These are phyloP conservation scores for Clavispora carvajalis DNA, from an alignment of 805 yeast genomes.

Conservation along the genomic window DNA sequence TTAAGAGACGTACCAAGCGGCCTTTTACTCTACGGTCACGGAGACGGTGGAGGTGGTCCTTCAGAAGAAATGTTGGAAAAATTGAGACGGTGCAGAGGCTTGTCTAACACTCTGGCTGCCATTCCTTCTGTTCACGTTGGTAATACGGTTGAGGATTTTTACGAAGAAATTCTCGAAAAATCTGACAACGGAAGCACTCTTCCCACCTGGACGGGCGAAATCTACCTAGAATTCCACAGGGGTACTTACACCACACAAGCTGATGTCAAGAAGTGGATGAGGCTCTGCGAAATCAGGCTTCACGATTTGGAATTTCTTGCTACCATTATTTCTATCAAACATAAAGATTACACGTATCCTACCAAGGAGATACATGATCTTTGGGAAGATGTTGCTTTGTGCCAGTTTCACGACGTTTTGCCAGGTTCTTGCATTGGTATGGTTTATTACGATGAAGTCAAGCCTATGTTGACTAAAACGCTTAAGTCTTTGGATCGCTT, in stretches of 20 bases:
- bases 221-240: conserved; percentile 91
- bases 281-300: conserved; percentile 67
- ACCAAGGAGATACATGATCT: conserved; percentile 55
- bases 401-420: conserved; percentile 96
- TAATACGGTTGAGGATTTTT: conserved; percentile 74
- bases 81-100: conserved; percentile 84
- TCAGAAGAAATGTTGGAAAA: conserved; percentile 90
- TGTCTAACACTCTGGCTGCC: conserved; percentile 71
- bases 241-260: conserved; percentile 98
- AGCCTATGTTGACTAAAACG: conserved; percentile 64
- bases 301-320: conserved; percentile 86
- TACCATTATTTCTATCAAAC: conserved; percentile 59
- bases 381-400: conserved; percentile 86
- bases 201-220: conserved; percentile 90
- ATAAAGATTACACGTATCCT: conserved; percentile 63
- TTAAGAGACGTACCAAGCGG: conserved; percentile 76
- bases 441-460: conserved; percentile 80
- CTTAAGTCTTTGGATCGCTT: conserved; percentile 49
- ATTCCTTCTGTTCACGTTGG: conserved; percentile 83
- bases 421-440: conserved; percentile 95
- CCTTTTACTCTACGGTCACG: conserved; percentile 79
- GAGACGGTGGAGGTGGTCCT: conserved; percentile 99
- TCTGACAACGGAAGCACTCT: conserved; percentile 63
- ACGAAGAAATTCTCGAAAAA: conserved; percentile 53
- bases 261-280: conserved; percentile 71